phyloP scores from a whole-genome alignment of 129 eudicot species.

The Sambucus nigra region DNA sequence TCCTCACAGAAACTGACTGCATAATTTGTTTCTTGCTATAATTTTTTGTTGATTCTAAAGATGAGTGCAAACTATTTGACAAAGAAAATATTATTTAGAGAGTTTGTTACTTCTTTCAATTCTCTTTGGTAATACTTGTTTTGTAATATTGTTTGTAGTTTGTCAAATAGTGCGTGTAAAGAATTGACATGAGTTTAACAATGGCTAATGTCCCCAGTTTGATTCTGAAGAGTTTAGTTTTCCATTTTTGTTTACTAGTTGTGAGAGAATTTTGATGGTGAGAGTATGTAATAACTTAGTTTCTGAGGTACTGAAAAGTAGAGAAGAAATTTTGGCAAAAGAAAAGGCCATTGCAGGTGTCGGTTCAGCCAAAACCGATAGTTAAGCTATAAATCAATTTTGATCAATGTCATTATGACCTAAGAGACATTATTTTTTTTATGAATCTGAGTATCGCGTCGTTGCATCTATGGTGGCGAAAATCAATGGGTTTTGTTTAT shows the following conservation, averaged over 20 bases:
- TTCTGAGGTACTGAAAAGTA: neutral
- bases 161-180: neutral
- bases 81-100: neutral
- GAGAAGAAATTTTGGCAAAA: neutral
- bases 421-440: too few species aligned
- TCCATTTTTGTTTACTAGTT: neutral
- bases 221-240: neutral
- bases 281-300: neutral
- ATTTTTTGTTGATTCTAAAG: neutral
- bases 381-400: too few species aligned
- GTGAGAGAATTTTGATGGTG: conserved; percentile 1
- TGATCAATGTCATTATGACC: too few species aligned
- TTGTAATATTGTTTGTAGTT: neutral
- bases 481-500: too few species aligned
- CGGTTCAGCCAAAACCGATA: too few species aligned
- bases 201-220: neutral
- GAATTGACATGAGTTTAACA: neutral
- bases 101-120: neutral
- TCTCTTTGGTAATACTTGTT: neutral
- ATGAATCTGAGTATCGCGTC: too few species aligned
- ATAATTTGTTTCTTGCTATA: conserved; percentile 13
- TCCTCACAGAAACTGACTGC: conserved; percentile 66
- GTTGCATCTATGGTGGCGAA: too few species aligned
- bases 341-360: too few species aligned
- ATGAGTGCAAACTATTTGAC: neutral